Base-by-base conservation (phyloP, 257 asterid genomes). In the Lycium barbarum region DNA sequence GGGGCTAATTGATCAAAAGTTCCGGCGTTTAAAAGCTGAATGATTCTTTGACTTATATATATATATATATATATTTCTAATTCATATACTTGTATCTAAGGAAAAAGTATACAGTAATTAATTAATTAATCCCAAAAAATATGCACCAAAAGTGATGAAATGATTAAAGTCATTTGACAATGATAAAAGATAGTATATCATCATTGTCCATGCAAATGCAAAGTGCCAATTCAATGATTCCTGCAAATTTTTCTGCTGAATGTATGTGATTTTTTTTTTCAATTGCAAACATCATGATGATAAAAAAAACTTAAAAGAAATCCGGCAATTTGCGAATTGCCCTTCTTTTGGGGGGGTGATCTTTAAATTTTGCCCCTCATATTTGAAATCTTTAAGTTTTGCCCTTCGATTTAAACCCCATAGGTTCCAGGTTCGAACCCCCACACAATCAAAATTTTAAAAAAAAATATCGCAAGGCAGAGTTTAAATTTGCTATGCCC, bases 161-260 rank as follows among this genome's bases (percentile, higher is more conserved):
- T 90, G 91, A 93, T 93, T 88, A 87, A 79, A 81, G 80, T 86
- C 54, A 58, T 88, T 90, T 76, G 86, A 88, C 83, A 88, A 73
- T 58, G 82, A 84, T 81, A 89, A 88, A 51, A 87, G 89, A 45
- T 73, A 1, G 33, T 26, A 74, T 62, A 88, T 11, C 83, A 84
- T 76, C 72, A 86, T 83, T 83, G 66, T 73, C 88, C 59, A 72
- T 86, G 90, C 90, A 76, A 82, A 80, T 76, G 63, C 33, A 87
- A 47, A 68, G 54, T 84, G 79, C 80, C 54, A 62, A 40, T 43
- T 82, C 89, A 88, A 51, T 47, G 83, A 86, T 88, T 84, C 85
- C 85, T 84, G 87, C 92, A 85, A 80, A 82, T 86, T 63, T 87
- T 86, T 87, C 91, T 91, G 93, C 93, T 70, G 65, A 85, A 92